Base-by-base conservation (phyloP, 352 stramenopile species). In the Phytophthora chlamydospora region DNA sequence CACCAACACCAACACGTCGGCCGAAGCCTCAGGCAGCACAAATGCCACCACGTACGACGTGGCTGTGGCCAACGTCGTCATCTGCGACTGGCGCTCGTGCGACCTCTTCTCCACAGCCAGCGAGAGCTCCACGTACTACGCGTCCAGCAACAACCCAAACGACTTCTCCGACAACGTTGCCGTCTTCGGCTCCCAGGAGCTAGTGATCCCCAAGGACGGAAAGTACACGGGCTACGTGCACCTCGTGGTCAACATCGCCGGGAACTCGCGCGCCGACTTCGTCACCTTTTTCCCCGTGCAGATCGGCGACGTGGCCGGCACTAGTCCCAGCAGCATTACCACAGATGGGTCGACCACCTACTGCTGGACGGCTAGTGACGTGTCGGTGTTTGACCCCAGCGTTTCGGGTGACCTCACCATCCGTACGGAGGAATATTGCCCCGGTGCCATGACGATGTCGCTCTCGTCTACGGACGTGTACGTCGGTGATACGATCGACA, bases 181-280 rank as follows among this genome's bases (percentile, higher is more conserved):
- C 2, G 75, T 76, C n/a, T 89, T 93, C 32, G 75, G 71, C 9
- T 89, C 78, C 3, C 45, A 83, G 24, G 82, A 91, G 62, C 69
- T 93, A 49, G 68, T 86, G 33, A 77, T 93, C 56, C 66, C 75
- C 13, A 90, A 91, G 58, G 80, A 91, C 31, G 80, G 76, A 61
- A 91, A 90, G 62, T 93, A 91, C 73, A 85, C 84, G 41, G 84
- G 84, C 57, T 90, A 85, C 44, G 84, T 76, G 34, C 82, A 90
- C 57, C 56, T 91, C 32, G 77, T 87, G 32, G 57, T 91, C 39
- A 89, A 83, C 61, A 75, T 91, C 13, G 76, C 65, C 1, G 82
- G 72, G 45, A 83, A 90, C 50, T 83, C 76, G 46, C 78, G 84
- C 10, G 78, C 79, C 34, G 82, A 93, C 58, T 93, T 91, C 32